Percentiles rank a stretch among this genome's conserved stretches.
phyloP scores from a whole-genome alignment of 192 early-diverging fungal species.

The Globomyces pollinis-pini region DNA sequence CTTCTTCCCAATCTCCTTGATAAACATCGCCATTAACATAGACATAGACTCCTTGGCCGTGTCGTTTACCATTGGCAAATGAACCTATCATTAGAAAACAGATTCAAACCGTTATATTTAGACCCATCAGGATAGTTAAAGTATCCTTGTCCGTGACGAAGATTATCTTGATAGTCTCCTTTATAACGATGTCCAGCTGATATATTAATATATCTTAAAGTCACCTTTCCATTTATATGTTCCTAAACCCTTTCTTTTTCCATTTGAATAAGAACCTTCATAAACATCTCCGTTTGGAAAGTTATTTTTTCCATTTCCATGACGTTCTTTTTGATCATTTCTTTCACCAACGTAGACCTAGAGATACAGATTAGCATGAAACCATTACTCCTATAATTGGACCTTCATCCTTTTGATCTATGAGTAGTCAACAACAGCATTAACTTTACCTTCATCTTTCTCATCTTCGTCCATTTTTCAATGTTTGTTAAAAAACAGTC shows the following conservation, averaged over 20 bases:
- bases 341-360: constrained; percentile 53
- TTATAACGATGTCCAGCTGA: constrained; percentile 32
- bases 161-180: constrained; percentile 43
- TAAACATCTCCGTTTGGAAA: constrained; percentile 54
- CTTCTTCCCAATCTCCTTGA: constrained; percentile 41
- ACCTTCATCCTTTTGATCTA: constrained; percentile 25
- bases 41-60: constrained; percentile 41
- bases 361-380: not conserved
- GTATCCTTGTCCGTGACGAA: constrained; percentile 38
- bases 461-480: too few relatives aligned
- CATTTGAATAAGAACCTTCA: constrained; percentile 37
- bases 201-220: not conserved
- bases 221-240: constrained; percentile 42
- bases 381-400: constrained; percentile 43
- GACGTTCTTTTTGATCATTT: constrained; percentile 39
- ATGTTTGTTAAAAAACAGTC: too few relatives aligned
- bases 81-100: constrained; percentile 19
- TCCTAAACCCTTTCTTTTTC: constrained; percentile 36
- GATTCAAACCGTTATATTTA: constrained; percentile 37
- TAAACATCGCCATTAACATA: constrained; percentile 53
- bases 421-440: too few relatives aligned
- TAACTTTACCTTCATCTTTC: too few relatives aligned
- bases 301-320: constrained; percentile 48
- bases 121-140: constrained; percentile 51
- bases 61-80: constrained; percentile 40